Base-by-base conservation (phyloP, 495 filamentous ascomycete genomes). In the Lindgomyces ingoldianus region DNA sequence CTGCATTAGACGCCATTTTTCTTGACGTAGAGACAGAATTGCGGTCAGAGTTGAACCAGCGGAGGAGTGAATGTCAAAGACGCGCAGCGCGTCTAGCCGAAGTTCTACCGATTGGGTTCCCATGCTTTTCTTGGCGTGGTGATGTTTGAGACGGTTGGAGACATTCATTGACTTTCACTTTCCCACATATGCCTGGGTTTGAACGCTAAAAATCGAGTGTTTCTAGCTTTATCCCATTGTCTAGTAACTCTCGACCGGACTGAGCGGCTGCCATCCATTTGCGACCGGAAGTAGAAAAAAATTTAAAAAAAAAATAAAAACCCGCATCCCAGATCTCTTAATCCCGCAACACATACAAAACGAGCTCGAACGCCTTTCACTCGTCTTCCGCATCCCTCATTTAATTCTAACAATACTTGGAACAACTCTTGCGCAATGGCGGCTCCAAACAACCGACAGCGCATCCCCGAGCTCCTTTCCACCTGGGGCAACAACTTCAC, bases 401-500 rank as follows among this genome's bases (percentile, higher is more conserved):
- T 22, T 14, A 41, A n/a, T 3, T 22, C 8, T 16, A 36, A 53
- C 25, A 27, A 45, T 36, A 10, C n/a, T 18, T 11, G 4, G 3
- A 9, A 54, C 18, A n/a, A 21, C 10, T 26, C 47, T 44, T 33
- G 55, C 50, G 41, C 19, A 39, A 39, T 54, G 49, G 49, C 16
- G 19, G 11, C 42, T 9, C 44, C 8, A 14, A 22, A 18, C 19
- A 1, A 4, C 36, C 18, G 16, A 14, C 59, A 18, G 21, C 14
- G 22, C 12, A 54, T 47, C 36, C 39, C 39, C 67, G 60, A 53
- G 1, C 36, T 54, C 44, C 62, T 71, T 36, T 24, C 60, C 8
- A 69, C 65, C 22, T 72, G 70, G 67, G 29, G 14, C 30, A 45
- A 18, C 48, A 70, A 70, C 70, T 79, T 88, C 74, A 70, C 69